Conservation (phyloP, 73 alveolate genomes). For the Stentor coeruleus region DNA sequence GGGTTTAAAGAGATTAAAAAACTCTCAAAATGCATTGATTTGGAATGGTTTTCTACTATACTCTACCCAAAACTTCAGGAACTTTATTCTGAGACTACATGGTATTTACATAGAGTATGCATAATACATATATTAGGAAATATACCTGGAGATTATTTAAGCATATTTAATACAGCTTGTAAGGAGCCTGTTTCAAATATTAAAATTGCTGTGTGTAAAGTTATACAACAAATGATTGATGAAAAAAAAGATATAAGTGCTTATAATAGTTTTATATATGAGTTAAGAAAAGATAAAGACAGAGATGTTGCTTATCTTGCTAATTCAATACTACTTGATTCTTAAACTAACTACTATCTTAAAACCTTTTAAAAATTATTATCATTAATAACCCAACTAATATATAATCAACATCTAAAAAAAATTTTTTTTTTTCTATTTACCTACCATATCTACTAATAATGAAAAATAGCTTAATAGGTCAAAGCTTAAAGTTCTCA, state of each 20-base stretch:
- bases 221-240: background rate
- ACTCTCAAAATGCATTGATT: background rate
- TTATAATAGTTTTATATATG: conserved; percentile 31
- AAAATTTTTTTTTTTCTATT: too few species aligned
- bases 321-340: too few species aligned
- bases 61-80: background rate
- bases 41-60: conserved; percentile 3
- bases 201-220: conserved; percentile 5
- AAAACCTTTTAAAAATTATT: too few species aligned
- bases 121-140: background rate
- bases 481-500: background rate
- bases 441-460: too few species aligned
- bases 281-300: conserved; percentile 63
- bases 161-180: background rate
- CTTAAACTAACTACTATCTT: too few species aligned
- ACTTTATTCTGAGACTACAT: background rate
- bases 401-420: too few species aligned
- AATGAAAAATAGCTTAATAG: background rate
- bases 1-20: background rate
- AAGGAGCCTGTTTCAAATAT: conserved; percentile 11
- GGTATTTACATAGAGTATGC: background rate
- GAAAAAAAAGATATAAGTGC: conserved; percentile 57
- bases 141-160: background rate
- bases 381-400: too few species aligned
- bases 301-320: conserved; percentile 81